Conservation (phyloP, 2,329 filamentous ascomycete genomes). For the Huntiella decipiens region DNA sequence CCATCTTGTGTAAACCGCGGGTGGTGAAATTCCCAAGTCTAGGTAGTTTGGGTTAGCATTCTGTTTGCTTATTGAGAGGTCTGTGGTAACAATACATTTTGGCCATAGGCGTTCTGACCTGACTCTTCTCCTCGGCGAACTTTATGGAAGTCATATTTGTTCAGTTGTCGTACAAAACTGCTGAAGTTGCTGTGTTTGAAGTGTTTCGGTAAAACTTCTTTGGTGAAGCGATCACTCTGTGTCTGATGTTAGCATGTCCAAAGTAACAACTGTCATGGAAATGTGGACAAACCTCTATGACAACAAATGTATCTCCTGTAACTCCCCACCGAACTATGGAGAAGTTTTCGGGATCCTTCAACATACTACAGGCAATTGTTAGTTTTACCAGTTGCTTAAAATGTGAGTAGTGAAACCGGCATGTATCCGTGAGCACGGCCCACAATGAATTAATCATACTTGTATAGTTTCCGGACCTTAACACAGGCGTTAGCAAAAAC, state of each 20-base stretch:
- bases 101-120: slow-evolving; percentile 41
- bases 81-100: slow-evolving; percentile 39
- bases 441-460: slow-evolving; percentile 34
- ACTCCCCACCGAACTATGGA: slow-evolving; percentile 92
- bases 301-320: slow-evolving; percentile 87
- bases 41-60: background rate
- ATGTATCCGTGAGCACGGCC: slow-evolving; percentile 12
- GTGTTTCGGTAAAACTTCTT: slow-evolving; percentile 88
- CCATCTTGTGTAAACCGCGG: slow-evolving; percentile 90
- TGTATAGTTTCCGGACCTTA: slow-evolving; percentile 94
- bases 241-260: slow-evolving; percentile 1
- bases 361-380: slow-evolving; percentile 47
- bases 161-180: slow-evolving; percentile 85
- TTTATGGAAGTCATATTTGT: slow-evolving; percentile 98
- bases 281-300: slow-evolving; percentile 55
- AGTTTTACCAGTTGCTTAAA: slow-evolving; percentile 9
- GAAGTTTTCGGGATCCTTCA: slow-evolving; percentile 85
- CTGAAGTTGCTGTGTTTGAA: slow-evolving; percentile 99
- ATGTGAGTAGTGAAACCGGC: slow-evolving; percentile 6
- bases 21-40: slow-evolving; percentile 95
- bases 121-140: slow-evolving; percentile 39
- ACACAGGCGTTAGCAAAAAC: background rate
- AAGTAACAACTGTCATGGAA: slow-evolving; percentile 3
- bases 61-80: background rate
- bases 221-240: slow-evolving; percentile 95